Evolutionary conservation across 2,329 filamentous ascomycete species (phyloP), one percentile per base, ranked within the genome.

Genomic region (Penicillium sp.): DNA sequence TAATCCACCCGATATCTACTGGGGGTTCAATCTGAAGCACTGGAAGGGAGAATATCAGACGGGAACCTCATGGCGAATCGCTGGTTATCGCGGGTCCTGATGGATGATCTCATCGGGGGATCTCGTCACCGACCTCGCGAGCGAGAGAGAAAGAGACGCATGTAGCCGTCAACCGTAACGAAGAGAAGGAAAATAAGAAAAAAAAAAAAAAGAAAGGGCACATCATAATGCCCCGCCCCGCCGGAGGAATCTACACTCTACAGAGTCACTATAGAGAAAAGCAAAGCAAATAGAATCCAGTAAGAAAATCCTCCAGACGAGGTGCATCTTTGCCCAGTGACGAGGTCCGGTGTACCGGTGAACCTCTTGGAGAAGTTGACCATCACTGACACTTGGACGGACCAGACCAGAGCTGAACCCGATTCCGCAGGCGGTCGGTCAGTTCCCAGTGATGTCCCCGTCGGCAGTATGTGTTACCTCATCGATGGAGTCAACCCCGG

Each of bases 311-410:
- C 42, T 11, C 30, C 11, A 33, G 6, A 11, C 8, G 30, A 30
- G 4, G 28, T 30, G 28, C 28, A 30, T 1, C 46, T 57, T 58
- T 22, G 19, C 54, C 45, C 16, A 52, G 3, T 37, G n/a, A 6
- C 30, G 10, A 13, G 33, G 40, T 53, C 61, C 68, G 68, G 68
- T 70, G 68, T 68, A 54, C 68, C 68, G 68, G 68, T 70, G 68
- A 70, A 65, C 61, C 61, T 52, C 54, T 60, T 48, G 58, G 37
- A 59, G 52, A 16, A 35, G 42, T 42, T 19, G 19, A 22, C 7
- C 6, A 10, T 42, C 8, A 25, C 8, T 42, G 38, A 42, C 16
- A 1, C 6, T 7, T n/a, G n/a, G 38, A 40, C 38, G 6, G 28
- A 30, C 28, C n/a, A 22, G 7, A 48, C 7, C 25, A 28, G 45